These are phyloP conservation scores for Calocybe indica DNA, from an alignment of 768 basidiomycete genomes.

Conservation along the genomic window DNA sequence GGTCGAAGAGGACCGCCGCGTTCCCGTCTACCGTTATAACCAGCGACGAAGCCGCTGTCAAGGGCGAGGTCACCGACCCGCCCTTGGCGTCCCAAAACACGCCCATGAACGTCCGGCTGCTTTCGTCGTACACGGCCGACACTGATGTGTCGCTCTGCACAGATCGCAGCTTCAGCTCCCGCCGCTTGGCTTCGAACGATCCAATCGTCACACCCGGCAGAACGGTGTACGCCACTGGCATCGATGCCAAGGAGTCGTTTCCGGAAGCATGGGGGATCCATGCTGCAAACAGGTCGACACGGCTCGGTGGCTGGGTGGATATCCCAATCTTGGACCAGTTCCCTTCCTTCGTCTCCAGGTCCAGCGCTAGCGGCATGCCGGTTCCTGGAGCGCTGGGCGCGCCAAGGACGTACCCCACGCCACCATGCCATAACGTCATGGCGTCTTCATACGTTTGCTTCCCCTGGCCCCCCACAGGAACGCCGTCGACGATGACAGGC, in stretches of 20 bases:
- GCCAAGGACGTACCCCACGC: slow-evolving; percentile 45
- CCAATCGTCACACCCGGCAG: slow-evolving; percentile 31
- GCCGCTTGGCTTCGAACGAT: slow-evolving; percentile 20
- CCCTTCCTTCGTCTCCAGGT: slow-evolving; percentile 40
- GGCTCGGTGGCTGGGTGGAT: slow-evolving; percentile 47
- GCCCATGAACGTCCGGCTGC: slow-evolving; percentile 26
- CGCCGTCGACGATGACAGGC: slow-evolving; percentile 38
- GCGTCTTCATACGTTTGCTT: slow-evolving; percentile 9
- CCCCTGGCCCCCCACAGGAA: neutral
- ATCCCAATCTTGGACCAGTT: slow-evolving; percentile 61
- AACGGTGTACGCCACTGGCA: slow-evolving; percentile 31
- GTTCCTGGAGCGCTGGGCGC: neutral
- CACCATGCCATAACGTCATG: slow-evolving; percentile 55
- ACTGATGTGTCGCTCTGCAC: slow-evolving; percentile 25
- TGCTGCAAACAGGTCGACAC: slow-evolving; percentile 45
- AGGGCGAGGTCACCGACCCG: slow-evolving; percentile 28
- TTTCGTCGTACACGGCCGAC: slow-evolving; percentile 34
- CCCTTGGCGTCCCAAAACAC: slow-evolving; percentile 39
- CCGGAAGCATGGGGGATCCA: slow-evolving; percentile 26
- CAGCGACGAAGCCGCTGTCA: slow-evolving; percentile 16
- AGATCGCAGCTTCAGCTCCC: slow-evolving; percentile 18
- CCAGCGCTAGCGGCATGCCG: slow-evolving; percentile 36
- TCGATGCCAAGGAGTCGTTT: slow-evolving; percentile 10
- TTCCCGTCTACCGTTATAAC: slow-evolving; percentile 35
- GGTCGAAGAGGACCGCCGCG: slow-evolving; percentile 37